Conservation (phyloP, 257 asterid genomes). For the Scutellaria baicalensis region DNA sequence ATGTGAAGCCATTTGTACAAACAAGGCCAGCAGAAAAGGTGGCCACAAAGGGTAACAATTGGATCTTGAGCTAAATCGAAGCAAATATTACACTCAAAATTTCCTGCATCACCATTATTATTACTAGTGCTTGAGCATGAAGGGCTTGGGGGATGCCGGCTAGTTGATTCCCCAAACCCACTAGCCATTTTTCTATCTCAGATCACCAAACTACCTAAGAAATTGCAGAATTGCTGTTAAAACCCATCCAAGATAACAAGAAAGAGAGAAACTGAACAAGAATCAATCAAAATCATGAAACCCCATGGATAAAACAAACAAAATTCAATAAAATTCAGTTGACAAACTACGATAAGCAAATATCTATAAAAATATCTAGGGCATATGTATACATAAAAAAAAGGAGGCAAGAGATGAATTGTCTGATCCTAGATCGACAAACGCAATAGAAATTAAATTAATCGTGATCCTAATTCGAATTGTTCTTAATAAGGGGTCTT, state of each 20-base stretch:
- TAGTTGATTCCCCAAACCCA: conserved; percentile 58
- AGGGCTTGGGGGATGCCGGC: conserved; percentile 36
- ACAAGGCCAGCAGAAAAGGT: conserved; percentile 76
- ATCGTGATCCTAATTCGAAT: neutral
- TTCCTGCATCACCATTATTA: conserved; percentile 45
- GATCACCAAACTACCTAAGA: conserved; percentile 9
- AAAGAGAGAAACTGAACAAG: neutral
- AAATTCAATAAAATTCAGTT: neutral
- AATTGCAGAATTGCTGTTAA: neutral
- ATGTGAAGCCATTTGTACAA: conserved; percentile 59
- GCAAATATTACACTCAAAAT: conserved; percentile 72
- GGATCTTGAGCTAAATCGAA: conserved; percentile 71
- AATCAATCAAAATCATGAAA: neutral
- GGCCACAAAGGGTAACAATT: conserved; percentile 62
- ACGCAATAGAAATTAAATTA: neutral
- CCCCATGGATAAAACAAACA: neutral
- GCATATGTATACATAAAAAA: neutral
- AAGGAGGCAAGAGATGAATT: neutral
- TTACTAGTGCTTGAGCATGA: conserved; percentile 35
- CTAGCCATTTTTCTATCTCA: conserved; percentile 31
- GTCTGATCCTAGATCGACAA: neutral
- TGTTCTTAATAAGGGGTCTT: neutral
- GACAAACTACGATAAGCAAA: neutral
- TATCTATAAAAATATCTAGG: neutral
- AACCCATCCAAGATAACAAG: neutral